Percentiles rank a stretch among this genome's conserved stretches.
These are phyloP conservation scores for Globisporangium emineosum DNA, from an alignment of 352 stramenopile genomes.

Conservation along the genomic window DNA sequence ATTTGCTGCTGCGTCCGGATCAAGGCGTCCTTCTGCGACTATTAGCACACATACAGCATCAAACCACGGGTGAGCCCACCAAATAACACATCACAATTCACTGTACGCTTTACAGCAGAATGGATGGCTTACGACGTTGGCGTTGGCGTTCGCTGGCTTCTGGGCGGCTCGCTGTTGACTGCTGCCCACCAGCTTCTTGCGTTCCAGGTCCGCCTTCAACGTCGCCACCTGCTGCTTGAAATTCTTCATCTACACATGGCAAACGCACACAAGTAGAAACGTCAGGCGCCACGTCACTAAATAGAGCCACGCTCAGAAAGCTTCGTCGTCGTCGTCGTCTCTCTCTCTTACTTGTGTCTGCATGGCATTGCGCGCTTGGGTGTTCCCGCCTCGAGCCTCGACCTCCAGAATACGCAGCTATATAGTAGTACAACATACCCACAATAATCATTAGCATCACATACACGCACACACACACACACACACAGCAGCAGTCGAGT, in stretches of 20 bases:
- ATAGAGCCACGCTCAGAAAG: not conserved
- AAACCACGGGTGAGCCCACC: not conserved
- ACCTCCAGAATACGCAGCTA: constrained; percentile 81
- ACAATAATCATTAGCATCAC: not conserved
- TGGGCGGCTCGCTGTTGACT: constrained; percentile 51
- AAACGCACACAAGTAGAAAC: not conserved
- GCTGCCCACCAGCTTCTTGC: constrained; percentile 66
- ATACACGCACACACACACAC: not conserved
- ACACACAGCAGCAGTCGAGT: not conserved
- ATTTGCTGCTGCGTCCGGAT: constrained; percentile 63
- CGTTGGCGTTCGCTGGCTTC: constrained; percentile 20
- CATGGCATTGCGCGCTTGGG: constrained; percentile 78
- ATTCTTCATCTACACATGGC: constrained; percentile 40
- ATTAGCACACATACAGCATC: not conserved
- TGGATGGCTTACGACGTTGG: constrained; percentile 22
- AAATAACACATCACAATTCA: not conserved
- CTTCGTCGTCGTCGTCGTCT: not conserved
- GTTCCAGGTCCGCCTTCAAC: constrained; percentile 75
- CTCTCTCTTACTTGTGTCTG: constrained; percentile 46
- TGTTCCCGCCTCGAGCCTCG: constrained; percentile 68
- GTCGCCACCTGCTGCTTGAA: constrained; percentile 81
- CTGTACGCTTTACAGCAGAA: not conserved
- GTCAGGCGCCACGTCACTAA: not conserved
- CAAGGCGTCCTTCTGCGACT: constrained; percentile 45
- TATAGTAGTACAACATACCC: not conserved